phyloP scores from a whole-genome alignment of 2,329 filamentous ascomycete species.

The Anthostomella pinea region DNA sequence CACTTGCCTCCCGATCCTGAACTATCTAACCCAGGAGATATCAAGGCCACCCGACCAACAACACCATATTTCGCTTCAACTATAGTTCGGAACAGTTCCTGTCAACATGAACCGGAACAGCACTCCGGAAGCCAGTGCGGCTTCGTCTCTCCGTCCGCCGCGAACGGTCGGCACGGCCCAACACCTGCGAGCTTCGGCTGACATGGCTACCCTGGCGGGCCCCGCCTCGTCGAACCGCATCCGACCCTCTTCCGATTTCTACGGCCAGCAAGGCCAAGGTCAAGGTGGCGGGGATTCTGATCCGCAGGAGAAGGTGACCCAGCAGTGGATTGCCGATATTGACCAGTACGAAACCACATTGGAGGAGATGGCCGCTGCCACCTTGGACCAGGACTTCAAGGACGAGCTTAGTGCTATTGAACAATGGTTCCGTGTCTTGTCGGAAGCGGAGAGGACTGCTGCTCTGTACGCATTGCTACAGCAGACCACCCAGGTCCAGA shows the following conservation, averaged over 20 bases:
- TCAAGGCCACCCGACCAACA: background rate
- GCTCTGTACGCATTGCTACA: conserved; percentile 93
- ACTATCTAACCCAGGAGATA: background rate
- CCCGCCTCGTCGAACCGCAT: conserved; percentile 73
- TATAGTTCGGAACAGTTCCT: too few species aligned
- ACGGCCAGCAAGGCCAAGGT: conserved; percentile 70
- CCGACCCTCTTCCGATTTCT: conserved; percentile 92
- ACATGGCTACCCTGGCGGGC: conserved; percentile 80
- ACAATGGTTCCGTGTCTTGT: conserved; percentile 98
- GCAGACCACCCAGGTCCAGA: conserved; percentile 98
- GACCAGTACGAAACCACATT: conserved; percentile 98
- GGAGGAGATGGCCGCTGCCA: conserved; percentile 98
- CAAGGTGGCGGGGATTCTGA: conserved; percentile 71
- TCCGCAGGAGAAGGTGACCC: conserved; percentile 86
- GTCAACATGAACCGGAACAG: conserved; percentile 81
- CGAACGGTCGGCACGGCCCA: conserved; percentile 75
- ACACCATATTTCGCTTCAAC: too few species aligned
- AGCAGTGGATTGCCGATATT: conserved; percentile 98
- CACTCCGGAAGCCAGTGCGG: conserved; percentile 85
- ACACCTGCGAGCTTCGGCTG: conserved; percentile 89
- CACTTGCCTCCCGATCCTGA: too few species aligned
- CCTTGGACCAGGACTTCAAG: conserved; percentile 99
- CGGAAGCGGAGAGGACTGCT: conserved; percentile 93
- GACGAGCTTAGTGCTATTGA: conserved; percentile 98
- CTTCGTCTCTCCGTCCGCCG: conserved; percentile 79